Evolutionary conservation across 2,329 filamentous ascomycete genomes (phyloP).

Genomic region (Epichloe sylvatica): DNA sequence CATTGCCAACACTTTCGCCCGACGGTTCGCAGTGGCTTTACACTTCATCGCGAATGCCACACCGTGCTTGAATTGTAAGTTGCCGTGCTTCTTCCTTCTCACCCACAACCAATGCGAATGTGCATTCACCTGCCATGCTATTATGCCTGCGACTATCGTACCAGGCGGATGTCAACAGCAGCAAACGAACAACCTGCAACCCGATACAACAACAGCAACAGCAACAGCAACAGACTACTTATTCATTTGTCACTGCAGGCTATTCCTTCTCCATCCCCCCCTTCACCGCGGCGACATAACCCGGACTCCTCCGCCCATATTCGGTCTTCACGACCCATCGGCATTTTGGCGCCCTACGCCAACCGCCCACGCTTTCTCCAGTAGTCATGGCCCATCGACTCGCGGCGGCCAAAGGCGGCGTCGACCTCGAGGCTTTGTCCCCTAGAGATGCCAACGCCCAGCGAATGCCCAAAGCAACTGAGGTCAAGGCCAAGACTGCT

Average conservation of each 20-base stretch:
- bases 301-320: neutral
- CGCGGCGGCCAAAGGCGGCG: slow-evolving; percentile 30
- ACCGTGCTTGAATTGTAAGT: slow-evolving; percentile 15
- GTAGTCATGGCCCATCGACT: slow-evolving; percentile 33
- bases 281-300: neutral
- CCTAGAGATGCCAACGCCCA: slow-evolving; percentile 51
- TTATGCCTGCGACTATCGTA: neutral
- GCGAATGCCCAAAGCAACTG: slow-evolving; percentile 32
- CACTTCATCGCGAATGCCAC: slow-evolving; percentile 14
- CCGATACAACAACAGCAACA: neutral
- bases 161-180: neutral
- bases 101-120: neutral
- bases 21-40: slow-evolving; percentile 4
- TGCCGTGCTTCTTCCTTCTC: neutral
- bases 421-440: slow-evolving; percentile 50
- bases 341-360: neutral
- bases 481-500: slow-evolving; percentile 38
- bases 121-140: neutral
- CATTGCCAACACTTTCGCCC: slow-evolving; percentile 1
- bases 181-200: neutral
- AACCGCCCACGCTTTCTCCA: slow-evolving; percentile 2
- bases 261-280: neutral
- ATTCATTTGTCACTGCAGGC: neutral
- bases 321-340: neutral
- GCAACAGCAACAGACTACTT: neutral